phyloP scores from a whole-genome alignment of 2,329 filamentous ascomycete genomes.

The Colletotrichum camelliae region DNA sequence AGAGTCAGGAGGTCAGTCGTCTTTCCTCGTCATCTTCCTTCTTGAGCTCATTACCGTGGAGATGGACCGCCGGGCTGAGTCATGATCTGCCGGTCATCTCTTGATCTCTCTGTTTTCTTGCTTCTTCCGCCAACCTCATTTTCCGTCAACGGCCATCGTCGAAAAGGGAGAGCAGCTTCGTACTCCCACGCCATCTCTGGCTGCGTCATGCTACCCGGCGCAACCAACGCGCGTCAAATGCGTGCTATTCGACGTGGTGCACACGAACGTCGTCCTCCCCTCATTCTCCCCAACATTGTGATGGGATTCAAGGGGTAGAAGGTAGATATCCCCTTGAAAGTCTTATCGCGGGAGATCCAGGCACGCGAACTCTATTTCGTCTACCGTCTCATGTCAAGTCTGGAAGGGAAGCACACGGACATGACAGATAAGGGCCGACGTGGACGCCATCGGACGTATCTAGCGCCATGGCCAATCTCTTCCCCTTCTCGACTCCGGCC shows the following conservation, averaged over 20 bases:
- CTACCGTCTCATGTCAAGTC: conserved; percentile 7
- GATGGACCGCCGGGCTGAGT: neutral
- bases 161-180: neutral
- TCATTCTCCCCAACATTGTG: neutral
- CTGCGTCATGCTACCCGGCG: neutral
- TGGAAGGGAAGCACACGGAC: neutral
- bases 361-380: conserved; percentile 2
- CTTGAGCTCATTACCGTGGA: neutral
- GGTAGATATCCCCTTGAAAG: neutral
- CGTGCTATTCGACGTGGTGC: neutral
- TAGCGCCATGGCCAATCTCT: neutral
- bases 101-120: neutral
- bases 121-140: neutral
- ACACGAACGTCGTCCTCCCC: neutral
- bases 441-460: neutral
- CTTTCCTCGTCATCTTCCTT: neutral
- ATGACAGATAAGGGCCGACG: neutral
- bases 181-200: neutral
- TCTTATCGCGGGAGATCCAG: neutral
- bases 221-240: neutral
- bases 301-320: neutral
- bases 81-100: neutral
- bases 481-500: neutral
- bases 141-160: neutral
- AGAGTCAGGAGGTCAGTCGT: neutral